Evolutionary conservation across 2,329 filamentous ascomycete genomes (phyloP).

Genomic region (Calonectria montana): DNA sequence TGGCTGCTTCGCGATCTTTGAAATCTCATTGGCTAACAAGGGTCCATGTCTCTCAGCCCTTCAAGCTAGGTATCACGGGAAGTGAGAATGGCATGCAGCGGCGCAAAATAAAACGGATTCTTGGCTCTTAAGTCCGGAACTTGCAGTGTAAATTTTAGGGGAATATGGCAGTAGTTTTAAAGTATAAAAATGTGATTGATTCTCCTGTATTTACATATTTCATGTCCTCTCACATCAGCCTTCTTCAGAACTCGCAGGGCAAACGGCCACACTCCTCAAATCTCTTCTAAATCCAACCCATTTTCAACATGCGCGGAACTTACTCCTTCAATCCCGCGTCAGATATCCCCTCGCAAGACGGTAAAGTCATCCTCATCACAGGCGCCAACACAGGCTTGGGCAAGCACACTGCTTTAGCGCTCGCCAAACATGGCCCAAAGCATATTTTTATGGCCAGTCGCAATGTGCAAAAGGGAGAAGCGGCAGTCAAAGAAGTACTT

Average conservation of each 20-base stretch:
- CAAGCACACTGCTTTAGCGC: slow-evolving; percentile 10
- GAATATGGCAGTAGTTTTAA: too few relatives aligned
- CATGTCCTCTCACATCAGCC: background rate
- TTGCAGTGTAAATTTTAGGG: background rate
- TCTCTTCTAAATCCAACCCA: background rate
- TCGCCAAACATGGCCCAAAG: slow-evolving; percentile 10
- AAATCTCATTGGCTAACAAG: background rate
- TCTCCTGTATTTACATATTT: background rate
- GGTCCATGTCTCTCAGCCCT: background rate
- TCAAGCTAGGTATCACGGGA: background rate
- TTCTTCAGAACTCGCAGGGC: too few relatives aligned
- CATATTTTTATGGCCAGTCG: slow-evolving; percentile 18
- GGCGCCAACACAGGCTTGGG: slow-evolving; percentile 20
- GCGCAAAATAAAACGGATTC: background rate
- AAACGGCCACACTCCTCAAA: background rate
- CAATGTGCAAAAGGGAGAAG: slow-evolving; percentile 4
- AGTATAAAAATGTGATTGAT: background rate
- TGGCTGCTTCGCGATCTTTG: background rate
- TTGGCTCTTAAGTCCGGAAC: background rate
- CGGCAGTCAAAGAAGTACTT: slow-evolving; percentile 5
- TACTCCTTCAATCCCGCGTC: slow-evolving; percentile 13
- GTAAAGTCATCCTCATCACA: slow-evolving; percentile 21
- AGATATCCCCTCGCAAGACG: slow-evolving; percentile 11
- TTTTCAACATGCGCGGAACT: background rate
- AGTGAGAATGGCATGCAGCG: background rate